phyloP scores from a whole-genome alignment of 352 stramenopile genomes.

The Phytophthora kernoviae region DNA sequence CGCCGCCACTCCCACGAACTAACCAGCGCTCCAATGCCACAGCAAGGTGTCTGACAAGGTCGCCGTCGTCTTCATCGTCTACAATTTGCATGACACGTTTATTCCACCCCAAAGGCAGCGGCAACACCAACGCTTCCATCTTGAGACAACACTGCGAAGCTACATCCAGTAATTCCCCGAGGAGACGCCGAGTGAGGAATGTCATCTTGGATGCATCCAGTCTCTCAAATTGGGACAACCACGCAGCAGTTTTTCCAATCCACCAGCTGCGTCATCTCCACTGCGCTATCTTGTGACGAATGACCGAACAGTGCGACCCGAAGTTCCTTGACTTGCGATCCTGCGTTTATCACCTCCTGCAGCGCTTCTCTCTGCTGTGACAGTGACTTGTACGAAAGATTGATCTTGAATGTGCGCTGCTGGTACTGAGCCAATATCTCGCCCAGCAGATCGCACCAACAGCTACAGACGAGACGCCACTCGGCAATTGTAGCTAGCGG shows the following conservation, averaged over 20 bases:
- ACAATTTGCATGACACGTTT: slow-evolving; percentile 32
- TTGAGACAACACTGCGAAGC: slow-evolving; percentile 48
- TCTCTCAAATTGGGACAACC: slow-evolving; percentile 48
- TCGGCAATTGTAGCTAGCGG: slow-evolving; percentile 39
- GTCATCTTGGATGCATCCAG: slow-evolving; percentile 58
- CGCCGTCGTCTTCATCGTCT: slow-evolving; percentile 32
- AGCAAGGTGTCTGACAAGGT: slow-evolving; percentile 33
- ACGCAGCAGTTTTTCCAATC: slow-evolving; percentile 46
- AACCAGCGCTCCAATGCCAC: slow-evolving; percentile 49
- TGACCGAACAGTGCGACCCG: slow-evolving; percentile 59
- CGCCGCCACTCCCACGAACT: slow-evolving; percentile 28
- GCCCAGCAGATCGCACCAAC: slow-evolving; percentile 54
- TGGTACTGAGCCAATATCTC: slow-evolving; percentile 51
- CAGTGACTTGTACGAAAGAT: slow-evolving; percentile 50
- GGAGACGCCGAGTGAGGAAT: slow-evolving; percentile 48
- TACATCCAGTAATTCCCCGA: slow-evolving; percentile 42
- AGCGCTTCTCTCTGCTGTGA: slow-evolving; percentile 29
- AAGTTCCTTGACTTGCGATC: slow-evolving; percentile 41
- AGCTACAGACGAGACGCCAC: slow-evolving; percentile 48
- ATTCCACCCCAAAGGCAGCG: slow-evolving; percentile 46
- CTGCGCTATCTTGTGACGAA: slow-evolving; percentile 25
- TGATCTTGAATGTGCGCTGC: slow-evolving; percentile 45
- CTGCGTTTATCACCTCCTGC: slow-evolving; percentile 22
- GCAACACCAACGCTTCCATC: slow-evolving; percentile 48
- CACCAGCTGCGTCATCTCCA: slow-evolving; percentile 35